These are phyloP conservation scores for Gracilariopsis chorda DNA, from an alignment of 23 red algal genomes.

Conservation along the genomic window DNA sequence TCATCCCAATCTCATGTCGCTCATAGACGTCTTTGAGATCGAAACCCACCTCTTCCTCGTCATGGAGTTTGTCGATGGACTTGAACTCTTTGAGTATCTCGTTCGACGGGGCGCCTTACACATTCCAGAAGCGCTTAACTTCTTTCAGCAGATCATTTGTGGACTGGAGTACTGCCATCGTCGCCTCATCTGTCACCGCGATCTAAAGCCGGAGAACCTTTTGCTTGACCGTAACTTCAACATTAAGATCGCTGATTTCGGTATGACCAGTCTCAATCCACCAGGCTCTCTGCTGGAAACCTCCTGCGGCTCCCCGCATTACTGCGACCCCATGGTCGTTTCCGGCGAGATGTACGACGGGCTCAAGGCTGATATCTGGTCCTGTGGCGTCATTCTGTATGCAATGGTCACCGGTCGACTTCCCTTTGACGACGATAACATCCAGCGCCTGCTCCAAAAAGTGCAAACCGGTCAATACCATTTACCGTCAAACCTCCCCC, in stretches of 20 bases:
- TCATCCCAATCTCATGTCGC: conserved; percentile 85
- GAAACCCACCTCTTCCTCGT: conserved; percentile 96
- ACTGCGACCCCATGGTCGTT: conserved; percentile 95
- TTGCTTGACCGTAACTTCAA: conserved; percentile 78
- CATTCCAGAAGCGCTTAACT: conserved; percentile 78
- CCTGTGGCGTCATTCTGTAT: conserved; percentile 97
- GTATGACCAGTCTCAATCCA: conserved; percentile 89
- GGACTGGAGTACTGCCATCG: conserved; percentile 97
- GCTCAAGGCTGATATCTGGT: conserved; percentile 94
- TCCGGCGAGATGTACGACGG: conserved; percentile 97
- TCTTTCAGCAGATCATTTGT: conserved; percentile 97
- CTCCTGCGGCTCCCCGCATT: conserved; percentile 96
- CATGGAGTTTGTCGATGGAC: conserved; percentile 93
- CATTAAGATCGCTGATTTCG: conserved; percentile 97
- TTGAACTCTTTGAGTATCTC: conserved; percentile 95
- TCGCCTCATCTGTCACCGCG: conserved; percentile 96
- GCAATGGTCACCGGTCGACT: conserved; percentile 98
- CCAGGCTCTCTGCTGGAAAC: conserved; percentile 94
- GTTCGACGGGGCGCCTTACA: conserved; percentile 84
- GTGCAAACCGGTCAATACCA: conserved; percentile 88
- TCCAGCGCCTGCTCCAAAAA: conserved; percentile 93
- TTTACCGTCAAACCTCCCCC: conserved; percentile 78
- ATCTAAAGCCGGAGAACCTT: conserved; percentile 98
- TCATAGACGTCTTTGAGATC: conserved; percentile 97
- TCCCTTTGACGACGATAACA: conserved; percentile 99